These are phyloP conservation scores for Trichoderma reesei DNA, from an alignment of 495 filamentous ascomycete genomes.

Conservation along the genomic window DNA sequence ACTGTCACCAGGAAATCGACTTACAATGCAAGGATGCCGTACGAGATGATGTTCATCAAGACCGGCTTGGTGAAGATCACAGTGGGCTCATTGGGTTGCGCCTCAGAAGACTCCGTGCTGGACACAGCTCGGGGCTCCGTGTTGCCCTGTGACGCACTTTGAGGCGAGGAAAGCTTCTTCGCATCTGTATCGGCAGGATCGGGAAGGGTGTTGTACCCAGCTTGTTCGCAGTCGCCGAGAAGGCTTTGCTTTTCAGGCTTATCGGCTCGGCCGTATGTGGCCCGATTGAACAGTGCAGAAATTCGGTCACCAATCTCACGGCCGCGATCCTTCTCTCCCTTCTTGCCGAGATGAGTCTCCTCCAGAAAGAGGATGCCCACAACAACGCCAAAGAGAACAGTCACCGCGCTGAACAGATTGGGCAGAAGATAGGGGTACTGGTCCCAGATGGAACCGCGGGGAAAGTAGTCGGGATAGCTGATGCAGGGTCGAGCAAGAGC, in stretches of 20 bases:
- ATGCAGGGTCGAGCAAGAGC: constrained; percentile 76
- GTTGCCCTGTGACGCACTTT: constrained; percentile 12
- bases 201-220: neutral
- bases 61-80: constrained; percentile 68
- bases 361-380: constrained; percentile 86
- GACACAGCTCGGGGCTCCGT: neutral
- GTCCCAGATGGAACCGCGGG: constrained; percentile 66
- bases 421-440: constrained; percentile 84
- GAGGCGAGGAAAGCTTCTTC: constrained; percentile 44
- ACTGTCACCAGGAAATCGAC: constrained; percentile 27
- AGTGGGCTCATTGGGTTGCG: constrained; percentile 7
- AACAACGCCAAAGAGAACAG: constrained; percentile 68
- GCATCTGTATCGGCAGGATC: constrained; percentile 20
- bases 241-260: constrained; percentile 44
- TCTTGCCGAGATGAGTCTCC: constrained; percentile 86
- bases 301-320: constrained; percentile 69
- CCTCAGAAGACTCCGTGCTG: neutral
- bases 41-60: constrained; percentile 71
- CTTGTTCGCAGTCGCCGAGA: constrained; percentile 27
- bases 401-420: constrained; percentile 77
- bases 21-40: constrained; percentile 93
- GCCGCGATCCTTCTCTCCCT: constrained; percentile 62
- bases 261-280: constrained; percentile 16
- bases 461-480: constrained; percentile 70
- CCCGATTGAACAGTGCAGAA: constrained; percentile 37